A percentile compares a stretch with the other conserved stretches of the same genome.
These are phyloP conservation scores for Suillus fuscotomentosus DNA, from an alignment of 768 basidiomycete species.

Conservation along the genomic window DNA sequence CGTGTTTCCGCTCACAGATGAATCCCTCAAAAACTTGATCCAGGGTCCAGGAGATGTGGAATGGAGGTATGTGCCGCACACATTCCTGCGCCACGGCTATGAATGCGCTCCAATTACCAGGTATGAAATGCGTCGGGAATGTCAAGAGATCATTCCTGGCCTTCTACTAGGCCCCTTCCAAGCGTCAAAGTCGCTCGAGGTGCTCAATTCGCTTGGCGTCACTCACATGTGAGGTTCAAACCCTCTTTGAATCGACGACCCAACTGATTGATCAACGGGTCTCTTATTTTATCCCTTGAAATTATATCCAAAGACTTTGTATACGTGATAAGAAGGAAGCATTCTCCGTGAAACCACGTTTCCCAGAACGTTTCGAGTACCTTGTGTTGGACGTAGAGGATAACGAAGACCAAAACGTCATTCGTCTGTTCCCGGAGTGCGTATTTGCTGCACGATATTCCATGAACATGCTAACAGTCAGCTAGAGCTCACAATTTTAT, in stretches of 20 bases:
- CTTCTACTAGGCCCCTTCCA: slow-evolving; percentile 86
- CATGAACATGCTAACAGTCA: slow-evolving; percentile 2
- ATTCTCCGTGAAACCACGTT: slow-evolving; percentile 85
- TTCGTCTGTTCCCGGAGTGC: slow-evolving; percentile 84
- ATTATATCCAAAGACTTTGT: slow-evolving; percentile 58
- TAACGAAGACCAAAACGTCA: slow-evolving; percentile 93
- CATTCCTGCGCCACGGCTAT: slow-evolving; percentile 10
- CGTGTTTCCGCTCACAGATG: slow-evolving; percentile 30
- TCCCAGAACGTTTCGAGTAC: slow-evolving; percentile 76
- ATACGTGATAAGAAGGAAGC: slow-evolving; percentile 89
- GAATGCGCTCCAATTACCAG: slow-evolving; percentile 32
- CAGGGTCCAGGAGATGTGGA: slow-evolving; percentile 82
- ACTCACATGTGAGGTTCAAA: slow-evolving; percentile 69
- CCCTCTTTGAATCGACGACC: neutral
- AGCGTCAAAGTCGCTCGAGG: slow-evolving; percentile 79
- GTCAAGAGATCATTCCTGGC: slow-evolving; percentile 85
- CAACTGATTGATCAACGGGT: slow-evolving; percentile 7
- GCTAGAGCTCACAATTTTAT: slow-evolving; percentile 76
- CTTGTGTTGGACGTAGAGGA: slow-evolving; percentile 85
- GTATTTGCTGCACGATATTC: slow-evolving; percentile 20
- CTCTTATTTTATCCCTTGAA: slow-evolving; percentile 12
- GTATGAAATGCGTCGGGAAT: slow-evolving; percentile 95
- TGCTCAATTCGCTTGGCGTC: slow-evolving; percentile 61
- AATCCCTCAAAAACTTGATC: slow-evolving; percentile 57
- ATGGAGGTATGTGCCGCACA: slow-evolving; percentile 59